Evolutionary conservation across 2,329 filamentous ascomycete species (phyloP).

Genomic region (Epichloe bromicola): DNA sequence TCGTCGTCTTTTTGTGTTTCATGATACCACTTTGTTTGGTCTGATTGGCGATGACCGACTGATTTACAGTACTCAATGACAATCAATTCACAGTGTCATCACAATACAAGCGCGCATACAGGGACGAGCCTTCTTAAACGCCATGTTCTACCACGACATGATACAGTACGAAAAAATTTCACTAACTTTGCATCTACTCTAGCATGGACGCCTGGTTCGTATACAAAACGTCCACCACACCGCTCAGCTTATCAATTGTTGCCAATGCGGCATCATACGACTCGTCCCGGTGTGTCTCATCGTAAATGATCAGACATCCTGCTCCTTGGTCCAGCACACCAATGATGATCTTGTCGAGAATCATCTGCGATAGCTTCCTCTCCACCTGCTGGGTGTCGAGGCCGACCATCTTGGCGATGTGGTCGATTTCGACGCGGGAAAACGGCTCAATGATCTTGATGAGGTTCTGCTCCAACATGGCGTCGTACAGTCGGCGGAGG

Average conservation of each 20-base stretch:
- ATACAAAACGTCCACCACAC: conserved; percentile 93
- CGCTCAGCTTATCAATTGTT: conserved; percentile 94
- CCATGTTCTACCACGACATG: conserved; percentile 17
- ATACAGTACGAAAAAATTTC: conserved; percentile 13
- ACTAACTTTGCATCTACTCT: conserved; percentile 49
- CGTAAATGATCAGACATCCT: conserved; percentile 94
- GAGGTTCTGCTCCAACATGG: conserved; percentile 97
- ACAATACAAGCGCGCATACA: background rate
- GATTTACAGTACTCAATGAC: no score
- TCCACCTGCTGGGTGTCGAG: conserved; percentile 94
- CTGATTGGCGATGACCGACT: no score
- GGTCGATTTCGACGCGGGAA: conserved; percentile 88
- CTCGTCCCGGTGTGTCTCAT: conserved; percentile 87
- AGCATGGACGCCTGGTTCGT: conserved; percentile 93
- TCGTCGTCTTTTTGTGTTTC: background rate
- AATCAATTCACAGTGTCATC: no score
- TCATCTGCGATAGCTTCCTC: conserved; percentile 98
- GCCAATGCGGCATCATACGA: conserved; percentile 87
- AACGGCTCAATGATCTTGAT: conserved; percentile 99
- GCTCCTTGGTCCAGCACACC: conserved; percentile 94
- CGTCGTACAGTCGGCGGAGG: conserved; percentile 88
- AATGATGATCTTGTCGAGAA: conserved; percentile 96
- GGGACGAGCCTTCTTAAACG: conserved; percentile 15
- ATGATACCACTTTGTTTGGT: conserved; percentile 7
- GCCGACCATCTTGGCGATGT: conserved; percentile 95